Evolutionary conservation across 2,329 filamentous ascomycete genomes (phyloP).

Genomic region (Colletotrichum eleusines): DNA sequence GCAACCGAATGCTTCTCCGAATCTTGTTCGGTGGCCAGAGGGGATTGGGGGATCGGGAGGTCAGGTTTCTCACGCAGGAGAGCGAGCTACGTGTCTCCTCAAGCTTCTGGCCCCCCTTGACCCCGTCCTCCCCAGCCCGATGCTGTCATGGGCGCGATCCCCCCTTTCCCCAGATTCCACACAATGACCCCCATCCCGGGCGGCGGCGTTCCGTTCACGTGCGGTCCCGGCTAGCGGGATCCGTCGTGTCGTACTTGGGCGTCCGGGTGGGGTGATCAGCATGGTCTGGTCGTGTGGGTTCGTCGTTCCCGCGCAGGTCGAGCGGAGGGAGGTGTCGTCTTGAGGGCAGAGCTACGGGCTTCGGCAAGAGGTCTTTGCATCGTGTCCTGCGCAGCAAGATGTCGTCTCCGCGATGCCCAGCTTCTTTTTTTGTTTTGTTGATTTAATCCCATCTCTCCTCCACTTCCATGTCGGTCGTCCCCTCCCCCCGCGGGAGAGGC

Average conservation of each 20-base stretch:
- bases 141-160: constrained; percentile 27
- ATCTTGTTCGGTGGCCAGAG: constrained; percentile 1
- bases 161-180: constrained; percentile 25
- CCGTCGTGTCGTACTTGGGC: constrained; percentile 31
- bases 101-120: constrained; percentile 2
- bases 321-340: constrained; percentile 1
- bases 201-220: constrained; percentile 20
- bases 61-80: constrained; percentile 26
- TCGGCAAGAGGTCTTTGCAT: constrained; percentile 43
- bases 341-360: constrained; percentile 28
- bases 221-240: constrained; percentile 40
- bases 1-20: constrained; percentile 26
- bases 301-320: constrained; percentile 22
- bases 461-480: constrained; percentile 46
- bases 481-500: constrained; percentile 27
- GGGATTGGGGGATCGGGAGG: background rate
- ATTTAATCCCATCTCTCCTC: constrained; percentile 46
- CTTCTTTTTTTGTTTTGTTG: constrained; percentile 47
- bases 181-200: constrained; percentile 39
- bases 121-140: constrained; percentile 4
- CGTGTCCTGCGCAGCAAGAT: constrained; percentile 51
- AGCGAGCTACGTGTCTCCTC: constrained; percentile 35
- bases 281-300: constrained; percentile 33
- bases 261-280: constrained; percentile 41
- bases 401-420: constrained; percentile 45